Evolutionary conservation across 2,329 filamentous ascomycete genomes (phyloP), one percentile per base, ranked within the genome.

Genomic region (Phyllosticta capitalensis): DNA sequence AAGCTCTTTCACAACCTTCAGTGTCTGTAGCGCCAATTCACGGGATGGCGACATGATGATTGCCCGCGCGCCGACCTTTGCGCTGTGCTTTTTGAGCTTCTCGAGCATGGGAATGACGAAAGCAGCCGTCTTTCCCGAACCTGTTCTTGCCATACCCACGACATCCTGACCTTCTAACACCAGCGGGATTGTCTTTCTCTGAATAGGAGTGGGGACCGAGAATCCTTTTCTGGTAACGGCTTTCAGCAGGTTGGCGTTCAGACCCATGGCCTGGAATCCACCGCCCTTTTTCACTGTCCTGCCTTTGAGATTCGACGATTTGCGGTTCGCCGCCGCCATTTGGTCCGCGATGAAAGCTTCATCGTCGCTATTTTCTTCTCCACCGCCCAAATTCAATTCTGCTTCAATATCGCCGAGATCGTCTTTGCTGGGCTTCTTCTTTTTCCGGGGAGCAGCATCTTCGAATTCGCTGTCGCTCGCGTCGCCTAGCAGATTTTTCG

Each of bases 91-190:
- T 73, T 92, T 95, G 62, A 99, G 78, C 65, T 87, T 89, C 77
- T 99, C 90, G 62, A 99, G 91, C 92, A 99, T 96, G 51, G 94
- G 94, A 64, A 99, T 95, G 24, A 97, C 91, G 73, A 99, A 99
- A 21, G 94, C 94, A 1, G 92, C 94, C 1, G 95, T 99, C 79
- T 99, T 99, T 77, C 94, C 94, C 20, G 92, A 97, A 71, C 94
- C 94, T n/a, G 95, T 99, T 65, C 95, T 83, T 7, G 94, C 94
- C 94, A 99, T 99, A 65, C 92, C 95, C 22, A 99, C 92, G n/a
- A 97, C 89, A 80, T 99, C 94, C 75, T 91, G 89, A 58, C 88
- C 84, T 63, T 95, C 89, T 66, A 97, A 79, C 59, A 99, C 85
- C 59, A 97, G 79, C 3, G 94, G 95, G 54, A 99, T 96, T 1